phyloP scores from a whole-genome alignment of 257 asterid species.

The Verbena officinalis region DNA sequence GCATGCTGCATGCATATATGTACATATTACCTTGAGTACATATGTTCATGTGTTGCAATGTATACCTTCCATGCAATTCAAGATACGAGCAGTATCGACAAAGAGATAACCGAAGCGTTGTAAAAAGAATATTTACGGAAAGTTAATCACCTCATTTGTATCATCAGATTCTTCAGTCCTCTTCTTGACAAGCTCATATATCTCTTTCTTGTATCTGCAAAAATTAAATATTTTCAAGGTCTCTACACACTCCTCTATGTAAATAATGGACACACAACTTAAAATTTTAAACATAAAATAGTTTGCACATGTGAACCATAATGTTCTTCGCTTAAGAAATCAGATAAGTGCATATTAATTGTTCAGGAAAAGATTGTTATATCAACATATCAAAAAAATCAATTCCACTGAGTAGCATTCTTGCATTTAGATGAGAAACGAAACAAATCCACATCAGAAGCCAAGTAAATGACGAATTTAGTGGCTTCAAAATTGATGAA shows the following conservation, averaged over 20 bases:
- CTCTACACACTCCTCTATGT: not conserved
- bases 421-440: not conserved
- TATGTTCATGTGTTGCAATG: constrained; percentile 14
- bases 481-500: constrained; percentile 12
- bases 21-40: constrained; percentile 11
- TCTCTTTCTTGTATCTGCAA: constrained; percentile 77
- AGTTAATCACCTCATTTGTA: constrained; percentile 59
- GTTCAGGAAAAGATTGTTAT: not conserved
- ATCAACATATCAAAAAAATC: not conserved
- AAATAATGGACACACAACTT: constrained; percentile 7
- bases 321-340: constrained; percentile 13
- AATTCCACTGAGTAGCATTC: constrained; percentile 11
- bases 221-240: constrained; percentile 16
- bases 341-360: not conserved
- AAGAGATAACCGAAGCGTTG: constrained; percentile 14
- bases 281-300: not conserved
- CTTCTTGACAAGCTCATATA: constrained; percentile 83
- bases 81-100: constrained; percentile 11
- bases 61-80: constrained; percentile 11
- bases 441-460: not conserved
- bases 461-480: not conserved
- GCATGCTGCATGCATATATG: not conserved
- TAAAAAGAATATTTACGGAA: constrained; percentile 18
- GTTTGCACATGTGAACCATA: constrained; percentile 17
- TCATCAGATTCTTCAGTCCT: constrained; percentile 67